phyloP scores from a whole-genome alignment of 345 rosid species.

The Cochlearia excelsa region DNA sequence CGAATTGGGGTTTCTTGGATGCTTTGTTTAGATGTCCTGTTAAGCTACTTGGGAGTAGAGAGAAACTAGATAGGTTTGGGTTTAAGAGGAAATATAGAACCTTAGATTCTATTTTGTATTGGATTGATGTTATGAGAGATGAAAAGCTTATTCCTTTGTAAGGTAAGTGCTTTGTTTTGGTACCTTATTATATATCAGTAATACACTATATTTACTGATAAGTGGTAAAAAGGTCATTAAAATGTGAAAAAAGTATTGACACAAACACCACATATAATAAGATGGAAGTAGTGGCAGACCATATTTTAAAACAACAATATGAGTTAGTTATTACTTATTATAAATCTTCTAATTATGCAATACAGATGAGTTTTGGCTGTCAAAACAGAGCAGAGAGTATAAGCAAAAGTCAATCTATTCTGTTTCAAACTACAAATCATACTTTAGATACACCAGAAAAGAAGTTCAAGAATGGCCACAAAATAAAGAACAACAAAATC shows the following conservation, averaged over 20 bases:
- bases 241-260: too few species aligned
- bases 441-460: not conserved
- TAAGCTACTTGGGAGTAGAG: slow-evolving; percentile 66
- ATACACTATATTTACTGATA: too few species aligned
- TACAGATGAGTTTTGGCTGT: slow-evolving; percentile 22
- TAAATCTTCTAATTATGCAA: not conserved
- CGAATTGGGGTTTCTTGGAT: slow-evolving; percentile 81
- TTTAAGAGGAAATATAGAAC: slow-evolving; percentile 57
- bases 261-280: not conserved
- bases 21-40: slow-evolving; percentile 61
- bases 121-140: slow-evolving; percentile 71
- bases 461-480: not conserved
- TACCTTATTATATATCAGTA: too few species aligned
- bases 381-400: slow-evolving; percentile 1
- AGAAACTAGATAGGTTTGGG: slow-evolving; percentile 60
- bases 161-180: not conserved
- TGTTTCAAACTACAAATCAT: slow-evolving; percentile 3
- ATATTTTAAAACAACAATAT: slow-evolving; percentile 17
- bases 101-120: slow-evolving; percentile 61
- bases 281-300: slow-evolving; percentile 29
- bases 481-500: not conserved
- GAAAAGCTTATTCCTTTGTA: slow-evolving; percentile 57
- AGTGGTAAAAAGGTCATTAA: too few species aligned
- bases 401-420: not conserved
- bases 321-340: not conserved